Evolutionary conservation across 345 rosid genomes (phyloP).

Genomic region (Brassica rapa): DNA sequence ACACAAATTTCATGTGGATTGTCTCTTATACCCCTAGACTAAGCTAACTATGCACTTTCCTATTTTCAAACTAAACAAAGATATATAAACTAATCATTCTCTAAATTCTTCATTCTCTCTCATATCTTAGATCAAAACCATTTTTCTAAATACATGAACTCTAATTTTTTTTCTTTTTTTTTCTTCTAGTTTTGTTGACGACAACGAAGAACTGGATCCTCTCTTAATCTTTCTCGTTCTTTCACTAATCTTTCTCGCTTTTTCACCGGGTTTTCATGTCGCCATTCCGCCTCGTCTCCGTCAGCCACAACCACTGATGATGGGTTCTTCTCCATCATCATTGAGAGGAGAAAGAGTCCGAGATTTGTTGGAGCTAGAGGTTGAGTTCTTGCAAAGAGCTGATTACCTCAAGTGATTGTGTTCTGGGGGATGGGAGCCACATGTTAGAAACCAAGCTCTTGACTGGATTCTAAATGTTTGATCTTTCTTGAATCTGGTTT

Average conservation of each 20-base stretch:
- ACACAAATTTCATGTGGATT: background rate
- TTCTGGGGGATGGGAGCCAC: background rate
- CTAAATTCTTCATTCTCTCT: background rate
- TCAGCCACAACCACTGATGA: too few species aligned
- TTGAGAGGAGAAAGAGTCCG: background rate
- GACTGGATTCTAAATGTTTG: background rate
- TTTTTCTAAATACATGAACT: too few species aligned
- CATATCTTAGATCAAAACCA: too few species aligned
- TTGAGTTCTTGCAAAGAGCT: background rate
- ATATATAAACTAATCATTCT: too few species aligned
- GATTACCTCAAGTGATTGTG: background rate
- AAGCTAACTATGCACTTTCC: background rate
- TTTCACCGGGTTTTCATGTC: too few species aligned
- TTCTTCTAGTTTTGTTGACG: too few species aligned
- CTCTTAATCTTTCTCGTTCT: background rate
- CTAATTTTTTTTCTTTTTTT: too few species aligned
- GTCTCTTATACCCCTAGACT: background rate
- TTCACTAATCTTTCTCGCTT: background rate
- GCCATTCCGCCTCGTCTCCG: too few species aligned
- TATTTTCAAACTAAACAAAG: background rate
- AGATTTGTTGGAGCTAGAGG: background rate
- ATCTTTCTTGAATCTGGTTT: background rate
- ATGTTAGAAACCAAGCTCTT: background rate
- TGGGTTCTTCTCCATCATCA: too few species aligned
- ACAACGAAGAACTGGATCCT: too few species aligned